Base-by-base conservation (phyloP, 768 basidiomycete genomes). In the Suillus lakei region DNA sequence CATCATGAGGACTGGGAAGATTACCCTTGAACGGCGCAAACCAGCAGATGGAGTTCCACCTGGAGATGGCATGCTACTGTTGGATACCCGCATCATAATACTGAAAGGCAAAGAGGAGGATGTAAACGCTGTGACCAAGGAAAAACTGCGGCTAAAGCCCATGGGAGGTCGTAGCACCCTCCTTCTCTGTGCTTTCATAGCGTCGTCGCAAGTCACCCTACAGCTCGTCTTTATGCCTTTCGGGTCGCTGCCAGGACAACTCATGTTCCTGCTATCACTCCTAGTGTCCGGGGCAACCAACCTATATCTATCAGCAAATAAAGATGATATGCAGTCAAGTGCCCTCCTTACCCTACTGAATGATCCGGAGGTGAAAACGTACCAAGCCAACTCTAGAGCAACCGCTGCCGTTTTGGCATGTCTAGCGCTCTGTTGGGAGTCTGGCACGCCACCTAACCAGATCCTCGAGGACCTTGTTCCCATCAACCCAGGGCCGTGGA, bases 221-320 rank as follows among this genome's bases (percentile, higher is more conserved):
- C 78, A 79, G 39, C 70, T 79, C 18, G 48, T 78, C 48, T 69
- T 78, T 39, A 69, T 78, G 30, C 76, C 78, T 2, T 78, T 76
- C 63, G 74, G 73, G 13, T 62, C 62, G 2, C 70, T 77, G 12
- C 73, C 78, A 15, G 77, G 79, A 9, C 78, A 80, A 61, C 56
- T 77, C 64, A 70, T 80, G 74, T 79, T 80, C 60, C 63, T 79
- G 28, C 59, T 65, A 18, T 73, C 77, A 0, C 71, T 80, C 16
- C 68, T 64, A 28, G 68, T 76, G 0, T 79, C 78, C 1, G 80
- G 79, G 77, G 18, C n/a, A 5, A 77, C 78, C 66, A 79, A 74
- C 15, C 70, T 66, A 15, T 66, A 65, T 30, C 55, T 79, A 16
- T 76, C 76, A 30, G 58, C 58, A 41, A 59, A 41, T 26, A 28